Conservation (phyloP, 192 early-diverging fungal genomes). For the Kickxella alabastrina region DNA sequence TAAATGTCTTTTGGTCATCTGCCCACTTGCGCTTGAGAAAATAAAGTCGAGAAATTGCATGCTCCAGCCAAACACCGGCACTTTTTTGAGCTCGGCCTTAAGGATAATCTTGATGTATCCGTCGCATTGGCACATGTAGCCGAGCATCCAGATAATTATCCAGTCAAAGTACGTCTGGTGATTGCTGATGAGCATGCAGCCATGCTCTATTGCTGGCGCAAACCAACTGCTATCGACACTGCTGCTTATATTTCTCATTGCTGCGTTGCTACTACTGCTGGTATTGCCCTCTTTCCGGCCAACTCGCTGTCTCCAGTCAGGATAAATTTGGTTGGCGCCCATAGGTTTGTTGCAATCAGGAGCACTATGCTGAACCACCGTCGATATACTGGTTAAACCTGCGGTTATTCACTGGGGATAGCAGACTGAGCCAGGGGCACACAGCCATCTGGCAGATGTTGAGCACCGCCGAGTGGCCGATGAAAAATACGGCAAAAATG, state of each 20-base stretch:
- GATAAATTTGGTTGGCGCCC: constrained; percentile 50
- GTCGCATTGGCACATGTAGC: constrained; percentile 67
- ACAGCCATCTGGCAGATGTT: constrained; percentile 46
- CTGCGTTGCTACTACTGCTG: constrained; percentile 23
- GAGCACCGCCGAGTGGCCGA: constrained; percentile 39
- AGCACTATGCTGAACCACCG: constrained; percentile 46
- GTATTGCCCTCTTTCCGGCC: no score
- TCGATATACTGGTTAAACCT: constrained; percentile 52
- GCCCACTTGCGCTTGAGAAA: constrained; percentile 84
- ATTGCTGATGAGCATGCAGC: constrained; percentile 49
- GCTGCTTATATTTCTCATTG: constrained; percentile 14
- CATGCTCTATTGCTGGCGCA: constrained; percentile 33
- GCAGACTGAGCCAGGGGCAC: constrained; percentile 22
- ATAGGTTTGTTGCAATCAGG: constrained; percentile 30
- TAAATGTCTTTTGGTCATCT: constrained; percentile 65
- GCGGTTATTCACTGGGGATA: constrained; percentile 25
- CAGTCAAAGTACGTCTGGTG: constrained; percentile 52
- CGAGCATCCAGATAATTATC: constrained; percentile 55
- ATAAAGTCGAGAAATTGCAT: constrained; percentile 96
- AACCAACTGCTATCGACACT: constrained; percentile 30
- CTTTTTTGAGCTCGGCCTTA: constrained; percentile 70
- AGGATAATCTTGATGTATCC: constrained; percentile 89
- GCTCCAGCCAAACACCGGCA: constrained; percentile 86
- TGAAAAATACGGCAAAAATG: constrained; percentile 34
- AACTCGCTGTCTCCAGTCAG: constrained; percentile 47